These are phyloP conservation scores for Fusarium sterilihyphosum DNA, from an alignment of 2,329 filamentous ascomycete species.

Conservation along the genomic window DNA sequence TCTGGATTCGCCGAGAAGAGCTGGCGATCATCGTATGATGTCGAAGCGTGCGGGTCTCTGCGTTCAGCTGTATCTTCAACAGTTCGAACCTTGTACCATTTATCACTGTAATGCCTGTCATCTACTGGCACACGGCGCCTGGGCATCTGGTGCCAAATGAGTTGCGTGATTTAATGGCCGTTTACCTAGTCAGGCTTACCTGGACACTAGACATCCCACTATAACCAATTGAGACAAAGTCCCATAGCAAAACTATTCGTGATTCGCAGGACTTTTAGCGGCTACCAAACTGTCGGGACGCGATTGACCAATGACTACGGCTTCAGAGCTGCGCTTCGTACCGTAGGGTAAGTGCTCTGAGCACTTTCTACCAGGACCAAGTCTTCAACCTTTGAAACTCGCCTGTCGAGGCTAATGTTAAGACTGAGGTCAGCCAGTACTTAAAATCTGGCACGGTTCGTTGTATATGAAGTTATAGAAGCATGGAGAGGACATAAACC, in stretches of 20 bases:
- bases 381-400: neutral
- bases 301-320: neutral
- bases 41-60: fast-evolving
- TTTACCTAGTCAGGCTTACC: fast-evolving
- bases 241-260: fast-evolving
- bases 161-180: neutral
- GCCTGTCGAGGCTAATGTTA: neutral
- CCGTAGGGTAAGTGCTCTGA: neutral
- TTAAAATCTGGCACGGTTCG: neutral
- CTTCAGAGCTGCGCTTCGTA: neutral
- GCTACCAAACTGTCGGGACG: neutral
- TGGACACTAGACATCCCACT: neutral
- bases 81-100: fast-evolving
- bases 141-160: neutral
- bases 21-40: neutral
- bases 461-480: fast-evolving
- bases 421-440: neutral
- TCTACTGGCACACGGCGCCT: no score
- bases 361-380: no score
- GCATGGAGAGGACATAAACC: no score
- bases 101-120: fast-evolving
- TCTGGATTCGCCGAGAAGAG: fast-evolving
- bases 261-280: neutral
- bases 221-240: fast-evolving
- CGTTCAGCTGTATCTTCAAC: fast-evolving